Conservation (phyloP, 2,329 filamentous ascomycete genomes). For the Hymenoscyphus occultus region DNA sequence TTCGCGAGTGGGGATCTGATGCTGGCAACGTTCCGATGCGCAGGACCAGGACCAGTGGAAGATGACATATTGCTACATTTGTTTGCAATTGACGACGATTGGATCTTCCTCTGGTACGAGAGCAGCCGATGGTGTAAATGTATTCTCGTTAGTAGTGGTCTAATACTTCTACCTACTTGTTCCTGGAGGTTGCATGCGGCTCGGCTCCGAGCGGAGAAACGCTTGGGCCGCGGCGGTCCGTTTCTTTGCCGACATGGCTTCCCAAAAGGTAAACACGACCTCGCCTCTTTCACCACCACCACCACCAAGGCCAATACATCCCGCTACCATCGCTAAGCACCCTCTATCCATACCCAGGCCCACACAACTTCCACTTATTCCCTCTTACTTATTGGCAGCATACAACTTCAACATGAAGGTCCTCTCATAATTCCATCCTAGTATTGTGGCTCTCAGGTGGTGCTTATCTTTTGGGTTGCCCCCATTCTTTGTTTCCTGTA, state of each 20-base stretch:
- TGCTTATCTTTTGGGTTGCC: background rate
- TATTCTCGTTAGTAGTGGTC: no score
- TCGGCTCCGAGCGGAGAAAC: no score
- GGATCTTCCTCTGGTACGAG: background rate
- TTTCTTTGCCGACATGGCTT: slow-evolving; percentile 7
- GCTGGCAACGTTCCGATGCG: slow-evolving; percentile 57
- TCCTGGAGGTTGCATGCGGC: no score
- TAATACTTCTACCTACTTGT: no score
- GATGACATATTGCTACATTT: slow-evolving; percentile 28
- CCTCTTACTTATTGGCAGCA: background rate
- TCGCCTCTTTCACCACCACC: background rate
- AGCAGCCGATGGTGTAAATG: background rate
- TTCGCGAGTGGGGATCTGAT: slow-evolving; percentile 43
- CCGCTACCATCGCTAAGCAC: background rate
- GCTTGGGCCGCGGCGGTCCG: background rate
- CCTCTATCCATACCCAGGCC: background rate
- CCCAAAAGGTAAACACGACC: background rate
- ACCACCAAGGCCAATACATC: no score
- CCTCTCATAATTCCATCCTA: background rate
- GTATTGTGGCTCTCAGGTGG: background rate
- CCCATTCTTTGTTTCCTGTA: background rate
- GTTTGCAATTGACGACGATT: background rate
- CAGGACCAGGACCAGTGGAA: slow-evolving; percentile 37
- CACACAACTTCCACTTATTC: background rate
- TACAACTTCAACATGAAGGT: background rate